These are phyloP conservation scores for Collybiopsis confluens DNA, from an alignment of 768 basidiomycete genomes.

Conservation along the genomic window DNA sequence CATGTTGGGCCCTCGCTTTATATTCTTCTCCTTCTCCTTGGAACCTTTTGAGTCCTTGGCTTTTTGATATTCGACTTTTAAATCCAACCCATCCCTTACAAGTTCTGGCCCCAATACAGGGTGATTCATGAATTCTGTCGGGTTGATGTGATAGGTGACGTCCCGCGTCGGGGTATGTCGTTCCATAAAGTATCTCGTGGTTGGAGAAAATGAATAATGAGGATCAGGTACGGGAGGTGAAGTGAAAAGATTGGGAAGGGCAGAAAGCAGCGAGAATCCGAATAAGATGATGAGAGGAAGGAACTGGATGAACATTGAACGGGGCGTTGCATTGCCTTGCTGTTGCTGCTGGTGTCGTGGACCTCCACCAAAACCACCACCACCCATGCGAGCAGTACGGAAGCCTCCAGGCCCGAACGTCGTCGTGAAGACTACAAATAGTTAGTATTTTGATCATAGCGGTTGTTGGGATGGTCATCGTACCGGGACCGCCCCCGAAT, in stretches of 20 bases:
- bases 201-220: constrained; percentile 62
- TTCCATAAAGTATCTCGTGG: constrained; percentile 61
- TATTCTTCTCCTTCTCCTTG: constrained; percentile 18
- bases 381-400: constrained; percentile 59
- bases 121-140: constrained; percentile 70
- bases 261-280: constrained; percentile 76
- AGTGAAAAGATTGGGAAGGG: constrained; percentile 74
- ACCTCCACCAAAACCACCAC: constrained; percentile 35
- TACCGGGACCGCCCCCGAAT: constrained; percentile 57
- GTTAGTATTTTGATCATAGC: neutral
- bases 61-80: constrained; percentile 28
- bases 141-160: constrained; percentile 83
- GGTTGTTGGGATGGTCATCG: constrained; percentile 14
- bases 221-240: constrained; percentile 72
- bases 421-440: constrained; percentile 61
- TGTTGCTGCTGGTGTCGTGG: constrained; percentile 28
- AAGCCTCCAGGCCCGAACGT: constrained; percentile 84
- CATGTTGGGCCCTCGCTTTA: constrained; percentile 36
- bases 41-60: constrained; percentile 20
- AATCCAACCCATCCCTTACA: constrained; percentile 43
- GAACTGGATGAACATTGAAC: constrained; percentile 69
- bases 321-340: constrained; percentile 40
- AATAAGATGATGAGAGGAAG: constrained; percentile 83
- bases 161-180: constrained; percentile 68
- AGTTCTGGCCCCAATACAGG: constrained; percentile 71